Percentiles rank a stretch among this genome's conserved stretches.
Conservation (phyloP, 306 rosid genomes). For the Vicia sativa region DNA sequence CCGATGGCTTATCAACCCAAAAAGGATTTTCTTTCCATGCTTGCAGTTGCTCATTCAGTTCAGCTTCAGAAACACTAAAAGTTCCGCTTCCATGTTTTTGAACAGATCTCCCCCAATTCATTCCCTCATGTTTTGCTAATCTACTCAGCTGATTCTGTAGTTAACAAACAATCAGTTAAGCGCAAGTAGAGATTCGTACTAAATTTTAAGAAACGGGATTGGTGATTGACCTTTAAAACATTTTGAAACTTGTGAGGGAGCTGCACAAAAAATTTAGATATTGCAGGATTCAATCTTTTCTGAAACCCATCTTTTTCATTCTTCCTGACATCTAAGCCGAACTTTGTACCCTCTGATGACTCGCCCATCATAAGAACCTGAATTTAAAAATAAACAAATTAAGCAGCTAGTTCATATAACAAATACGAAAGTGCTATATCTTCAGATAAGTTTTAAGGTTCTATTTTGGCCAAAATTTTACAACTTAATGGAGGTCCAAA, state of each 20-base stretch:
- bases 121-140: conserved; percentile 55
- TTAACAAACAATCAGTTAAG: conserved; percentile 7
- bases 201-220: conserved; percentile 15
- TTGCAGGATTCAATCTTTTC: conserved; percentile 49
- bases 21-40: conserved; percentile 89
- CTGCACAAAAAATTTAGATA: conserved; percentile 66
- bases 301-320: conserved; percentile 47
- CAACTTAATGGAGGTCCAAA: conserved; percentile 14
- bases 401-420: conserved; percentile 11
- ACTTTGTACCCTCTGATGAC: conserved; percentile 43
- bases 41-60: conserved; percentile 74
- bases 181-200: conserved; percentile 16
- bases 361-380: conserved; percentile 63
- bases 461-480: conserved; percentile 24
- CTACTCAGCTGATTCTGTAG: conserved; percentile 69
- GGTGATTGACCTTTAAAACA: conserved; percentile 63
- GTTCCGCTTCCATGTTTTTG: conserved; percentile 40
- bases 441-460: not conserved
- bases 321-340: conserved; percentile 45
- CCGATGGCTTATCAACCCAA: conserved; percentile 75
- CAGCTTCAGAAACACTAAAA: conserved; percentile 60
- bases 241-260: conserved; percentile 70
- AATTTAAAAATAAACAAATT: conserved; percentile 31
- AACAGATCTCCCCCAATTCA: conserved; percentile 39
- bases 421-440: conserved; percentile 9